Base-by-base conservation (phyloP, 768 basidiomycete genomes). In the Ramaria sp. region DNA sequence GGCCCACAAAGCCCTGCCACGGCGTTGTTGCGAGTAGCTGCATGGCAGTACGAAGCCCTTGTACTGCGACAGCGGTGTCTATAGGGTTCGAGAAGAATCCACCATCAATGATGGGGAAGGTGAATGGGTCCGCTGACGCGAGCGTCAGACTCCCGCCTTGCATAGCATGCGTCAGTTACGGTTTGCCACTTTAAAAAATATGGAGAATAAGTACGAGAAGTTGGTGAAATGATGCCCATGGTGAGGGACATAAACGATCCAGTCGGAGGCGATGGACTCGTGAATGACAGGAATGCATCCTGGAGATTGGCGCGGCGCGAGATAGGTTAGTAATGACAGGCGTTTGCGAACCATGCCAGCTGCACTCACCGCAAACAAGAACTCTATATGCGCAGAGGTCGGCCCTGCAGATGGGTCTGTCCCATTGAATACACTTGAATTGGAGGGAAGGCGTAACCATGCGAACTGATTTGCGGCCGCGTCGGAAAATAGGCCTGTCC, bases 81-180 rank as follows among this genome's bases (percentile, higher is more conserved):
- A 69, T 65, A 1, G 55, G 42, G 7, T 65, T 64, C 28, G 52
- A 62, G 20, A 76, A 66, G 63, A 75, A 72, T 44, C 70, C 70
- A 3, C 78, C 75, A 59, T 82, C 70, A 61, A 82, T 78, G 27
- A 67, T 50, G 0, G 81, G 79, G 24, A 64, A 38, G 28, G 66
- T 67, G 63, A 79, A 78, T 9, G 78, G 70, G 59, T 73, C 64
- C 22, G 65, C 68, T 15, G 75, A 73, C 39, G 64, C 70, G 37
- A 79, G 57, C 13, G 62, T 67, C n/a, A 72, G 55, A 10, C 61
- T 62, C 22, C 73, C 73, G 50, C 70, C 71, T 73, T 32, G 41
- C 25, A 6, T 42, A n/a, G 50, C 22, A 28, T n/a, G n/a, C n/a
- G n/a, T n/a, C n/a, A n/a, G n/a, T n/a, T n/a, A n/a, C n/a, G n/a